phyloP scores from a whole-genome alignment of 106 monocot genomes.

The Dendrobium nobile region DNA sequence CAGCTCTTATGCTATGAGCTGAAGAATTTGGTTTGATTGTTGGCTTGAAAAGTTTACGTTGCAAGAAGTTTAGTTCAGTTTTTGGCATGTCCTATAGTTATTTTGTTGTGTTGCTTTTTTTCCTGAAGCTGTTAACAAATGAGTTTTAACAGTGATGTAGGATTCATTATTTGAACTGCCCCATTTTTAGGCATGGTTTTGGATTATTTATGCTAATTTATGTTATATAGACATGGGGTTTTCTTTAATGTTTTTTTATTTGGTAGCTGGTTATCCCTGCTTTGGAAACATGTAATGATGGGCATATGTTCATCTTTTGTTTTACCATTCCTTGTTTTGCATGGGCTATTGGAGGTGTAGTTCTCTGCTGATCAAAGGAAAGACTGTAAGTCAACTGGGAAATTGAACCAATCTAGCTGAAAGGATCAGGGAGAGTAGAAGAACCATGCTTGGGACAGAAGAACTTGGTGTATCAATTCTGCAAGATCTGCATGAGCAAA shows the following conservation, averaged over 20 bases:
- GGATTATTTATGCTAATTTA: neutral
- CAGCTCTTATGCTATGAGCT: too few species aligned
- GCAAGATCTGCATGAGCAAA: conserved; percentile 83
- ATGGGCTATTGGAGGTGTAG: conserved; percentile 18
- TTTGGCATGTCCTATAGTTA: too few species aligned
- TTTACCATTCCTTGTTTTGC: too few species aligned
- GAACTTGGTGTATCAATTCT: conserved; percentile 86
- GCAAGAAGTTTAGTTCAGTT: too few species aligned
- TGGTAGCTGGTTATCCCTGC: neutral
- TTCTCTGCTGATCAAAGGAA: conserved; percentile 69
- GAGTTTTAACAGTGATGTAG: too few species aligned
- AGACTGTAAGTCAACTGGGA: conserved; percentile 74
- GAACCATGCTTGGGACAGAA: conserved; percentile 79
- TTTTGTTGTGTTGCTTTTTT: too few species aligned
- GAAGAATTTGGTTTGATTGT: too few species aligned
- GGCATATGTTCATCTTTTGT: too few species aligned
- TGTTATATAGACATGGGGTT: neutral
- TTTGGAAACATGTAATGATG: neutral
- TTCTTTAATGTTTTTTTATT: neutral
- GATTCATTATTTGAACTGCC: neutral
- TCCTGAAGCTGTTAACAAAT: too few species aligned
- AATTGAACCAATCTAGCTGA: conserved; percentile 76
- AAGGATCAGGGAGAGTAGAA: conserved; percentile 72
- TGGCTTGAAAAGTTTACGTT: too few species aligned
- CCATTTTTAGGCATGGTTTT: neutral